Evolutionary conservation across 345 rosid genomes (phyloP).

Genomic region (Fremontodendron californicum): DNA sequence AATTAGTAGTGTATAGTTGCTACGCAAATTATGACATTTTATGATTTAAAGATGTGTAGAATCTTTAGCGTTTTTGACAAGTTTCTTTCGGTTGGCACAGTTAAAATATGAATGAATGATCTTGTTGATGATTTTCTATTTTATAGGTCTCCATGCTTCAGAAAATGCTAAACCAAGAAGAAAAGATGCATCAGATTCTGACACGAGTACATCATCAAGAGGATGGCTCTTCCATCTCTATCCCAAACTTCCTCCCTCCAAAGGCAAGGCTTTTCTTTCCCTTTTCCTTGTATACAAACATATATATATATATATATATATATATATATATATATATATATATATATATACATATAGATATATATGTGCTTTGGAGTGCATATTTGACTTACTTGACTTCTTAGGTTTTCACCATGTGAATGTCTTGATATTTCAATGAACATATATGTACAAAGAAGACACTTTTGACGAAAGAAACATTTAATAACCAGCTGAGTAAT

Average conservation of each 20-base stretch:
- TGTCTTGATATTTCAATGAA: no score
- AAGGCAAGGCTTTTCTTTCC: slow-evolving; percentile 40
- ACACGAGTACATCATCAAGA: slow-evolving; percentile 44
- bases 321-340: no score
- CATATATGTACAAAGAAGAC: neutral
- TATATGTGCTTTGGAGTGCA: no score
- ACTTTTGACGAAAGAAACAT: neutral
- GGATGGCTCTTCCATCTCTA: slow-evolving; percentile 37
- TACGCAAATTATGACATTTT: neutral
- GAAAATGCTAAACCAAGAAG: slow-evolving; percentile 80
- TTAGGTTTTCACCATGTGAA: no score
- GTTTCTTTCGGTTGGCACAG: neutral
- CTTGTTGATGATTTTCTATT: neutral
- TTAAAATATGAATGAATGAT: neutral
- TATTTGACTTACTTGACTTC: no score
- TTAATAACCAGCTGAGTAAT: neutral
- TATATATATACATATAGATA: no score
- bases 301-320: no score
- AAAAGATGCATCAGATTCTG: slow-evolving; percentile 65
- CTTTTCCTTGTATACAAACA: neutral
- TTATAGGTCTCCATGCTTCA: slow-evolving; percentile 60
- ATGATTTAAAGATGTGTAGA: neutral
- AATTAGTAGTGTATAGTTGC: neutral
- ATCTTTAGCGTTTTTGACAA: neutral
- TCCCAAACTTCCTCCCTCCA: slow-evolving; percentile 77